Evolutionary conservation across 1,284 basidiomycete species (phyloP), one percentile per base, ranked within the genome.

Genomic region (Trichosporon inkin): DNA sequence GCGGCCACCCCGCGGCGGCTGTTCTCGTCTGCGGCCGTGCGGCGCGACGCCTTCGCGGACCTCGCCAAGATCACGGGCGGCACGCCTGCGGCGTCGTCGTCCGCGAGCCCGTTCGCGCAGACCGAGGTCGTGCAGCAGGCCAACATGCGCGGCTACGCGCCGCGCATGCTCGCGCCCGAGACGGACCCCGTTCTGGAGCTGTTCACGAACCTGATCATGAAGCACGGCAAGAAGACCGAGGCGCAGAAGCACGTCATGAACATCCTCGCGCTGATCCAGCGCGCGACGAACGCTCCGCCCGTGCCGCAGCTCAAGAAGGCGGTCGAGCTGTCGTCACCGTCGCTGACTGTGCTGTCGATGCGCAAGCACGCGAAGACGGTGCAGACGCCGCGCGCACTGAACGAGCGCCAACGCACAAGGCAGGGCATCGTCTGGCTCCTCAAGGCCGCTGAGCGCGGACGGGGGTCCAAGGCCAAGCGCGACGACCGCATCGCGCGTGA

Each of bases 241-340:
- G 89, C 90, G 0, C 78, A 84, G 2, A 82, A 81, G 41, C 80
- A 80, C 47, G 82, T 86, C 11, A 81, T 86, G 1, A 79, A 82
- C 34, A 86, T 85, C 61, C 83, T 93, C 22, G 53, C 60, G 1
- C 34, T 67, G 38, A 41, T 79, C 73, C 88, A 89, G 75, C 82
- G 85, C 10, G 81, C 88, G 62, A 92, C 89, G 8, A 84, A 88
- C 62, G 82, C 84, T 13, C 84, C 86, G 14, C 87, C 90, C 0
- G 80, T 91, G 32, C 88, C 88, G n/a, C 84, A 92, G 61, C 77
- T 93, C 5, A 85, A 86, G 40, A 76, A 85, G 66, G 90, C 90
- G 0, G 78, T 93, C 49, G 71, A 82, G 49, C 73, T 81, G 2
- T 84, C 85, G 2, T 81, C 88, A 2, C 91, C 91, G 1, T 84